These are phyloP conservation scores for Baeospora myosura DNA, from an alignment of 1,284 basidiomycete species.

Conservation along the genomic window DNA sequence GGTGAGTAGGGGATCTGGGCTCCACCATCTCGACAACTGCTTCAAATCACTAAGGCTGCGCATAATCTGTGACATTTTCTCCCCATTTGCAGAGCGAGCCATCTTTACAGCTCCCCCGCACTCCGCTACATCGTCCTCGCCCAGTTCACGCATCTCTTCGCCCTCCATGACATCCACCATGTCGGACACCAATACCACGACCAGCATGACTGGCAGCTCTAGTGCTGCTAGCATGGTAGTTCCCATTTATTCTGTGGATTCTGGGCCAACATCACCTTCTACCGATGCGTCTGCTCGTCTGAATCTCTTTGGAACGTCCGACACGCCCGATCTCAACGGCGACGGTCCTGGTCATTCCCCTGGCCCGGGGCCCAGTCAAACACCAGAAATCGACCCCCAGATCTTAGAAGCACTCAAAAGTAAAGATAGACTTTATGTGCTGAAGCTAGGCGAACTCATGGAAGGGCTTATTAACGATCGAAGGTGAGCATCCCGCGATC, in stretches of 20 bases:
- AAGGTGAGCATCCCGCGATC: slow-evolving; percentile 39
- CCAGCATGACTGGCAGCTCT: slow-evolving; percentile 14
- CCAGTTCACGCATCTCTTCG: slow-evolving; percentile 12
- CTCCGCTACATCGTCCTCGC: slow-evolving; percentile 11
- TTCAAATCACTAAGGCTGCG: slow-evolving; percentile 10
- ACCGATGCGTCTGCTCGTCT: slow-evolving; percentile 10
- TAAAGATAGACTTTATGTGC: slow-evolving; percentile 78
- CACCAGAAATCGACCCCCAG: slow-evolving; percentile 57
- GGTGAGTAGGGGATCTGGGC: too few species aligned
- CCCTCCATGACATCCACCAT: slow-evolving; percentile 12
- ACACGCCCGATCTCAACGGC: not conserved
- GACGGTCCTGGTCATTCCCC: not conserved
- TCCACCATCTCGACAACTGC: not conserved
- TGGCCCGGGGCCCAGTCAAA: slow-evolving; percentile 12
- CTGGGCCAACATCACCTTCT: slow-evolving; percentile 14
- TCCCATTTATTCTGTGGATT: slow-evolving; percentile 2
- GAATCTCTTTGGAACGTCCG: slow-evolving; percentile 11
- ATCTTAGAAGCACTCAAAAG: slow-evolving; percentile 77
- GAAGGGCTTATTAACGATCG: slow-evolving; percentile 68
- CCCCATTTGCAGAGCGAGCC: slow-evolving; percentile 1
- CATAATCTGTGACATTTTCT: slow-evolving; percentile 7
- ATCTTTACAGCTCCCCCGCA: slow-evolving; percentile 11
- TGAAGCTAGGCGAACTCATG: slow-evolving; percentile 77
- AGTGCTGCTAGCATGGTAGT: slow-evolving; percentile 14
- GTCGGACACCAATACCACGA: slow-evolving; percentile 11